Evolutionary conservation across 106 monocot species (phyloP), one percentile per base, ranked within the genome.

Genomic region (Ottelia alismoides): DNA sequence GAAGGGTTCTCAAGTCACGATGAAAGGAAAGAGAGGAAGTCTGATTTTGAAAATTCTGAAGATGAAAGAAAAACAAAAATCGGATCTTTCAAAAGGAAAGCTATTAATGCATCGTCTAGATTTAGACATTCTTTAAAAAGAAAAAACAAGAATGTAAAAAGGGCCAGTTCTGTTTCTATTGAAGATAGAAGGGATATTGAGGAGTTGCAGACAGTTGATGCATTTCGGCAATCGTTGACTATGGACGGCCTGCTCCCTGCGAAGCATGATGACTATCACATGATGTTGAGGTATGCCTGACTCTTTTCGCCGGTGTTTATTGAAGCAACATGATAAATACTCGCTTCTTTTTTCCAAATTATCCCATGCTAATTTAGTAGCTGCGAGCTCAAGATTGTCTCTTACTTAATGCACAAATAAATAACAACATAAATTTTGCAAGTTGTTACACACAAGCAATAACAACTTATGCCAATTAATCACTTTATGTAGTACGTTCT

Each of bases 221-320:
- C 72, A 29, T 90, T 90, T 67, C 76, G 84, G 27, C 80, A 75
- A 30, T 27, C 69, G 14, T 47, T 90, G 22, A 64, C 73, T 31
- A 32, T 67, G 51, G 89, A 90, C 54, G 80, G 81, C 20, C 57
- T 90, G 54, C 65, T 90, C 23, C 84, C 89, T 65, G 45, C 80
- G 22, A 71, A 52, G 63, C 80, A 72, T 50, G 89, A 90, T 58
- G 79, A 83, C 69, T 90, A 90, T 68, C 80, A 90, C 45, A 77
- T 74, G 69, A 73, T 90, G 77, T 54, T 90, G 35, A 90, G 89
- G 89, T 90, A 43, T 43, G 4, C n/a, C n/a, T n/a, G n/a, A n/a
- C n/a, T n/a, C n/a, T n/a, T n/a, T n/a, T n/a, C n/a, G n/a, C n/a
- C n/a, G n/a, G n/a, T n/a, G n/a, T n/a, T n/a, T n/a, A n/a, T n/a